A percentile compares a stretch with the other conserved stretches of the same genome.
These are phyloP conservation scores for Sphagnurus paluster DNA, from an alignment of 1,284 basidiomycete genomes.

Conservation along the genomic window DNA sequence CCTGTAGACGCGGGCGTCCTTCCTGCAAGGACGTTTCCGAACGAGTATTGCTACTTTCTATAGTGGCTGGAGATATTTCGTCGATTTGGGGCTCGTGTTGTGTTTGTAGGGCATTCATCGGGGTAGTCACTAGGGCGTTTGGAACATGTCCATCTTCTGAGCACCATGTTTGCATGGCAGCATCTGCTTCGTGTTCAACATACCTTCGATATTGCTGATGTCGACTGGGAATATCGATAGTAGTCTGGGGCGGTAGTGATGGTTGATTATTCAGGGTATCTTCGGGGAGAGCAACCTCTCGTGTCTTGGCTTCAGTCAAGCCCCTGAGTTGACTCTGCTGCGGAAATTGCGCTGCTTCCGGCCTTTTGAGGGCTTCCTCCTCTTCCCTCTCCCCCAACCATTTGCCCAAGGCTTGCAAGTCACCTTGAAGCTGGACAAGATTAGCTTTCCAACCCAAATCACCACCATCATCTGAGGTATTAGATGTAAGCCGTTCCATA, in stretches of 20 bases:
- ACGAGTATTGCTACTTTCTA: not conserved
- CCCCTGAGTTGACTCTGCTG: not conserved
- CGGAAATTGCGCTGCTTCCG: not conserved
- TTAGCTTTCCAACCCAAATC: constrained; percentile 18
- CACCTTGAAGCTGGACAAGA: constrained; percentile 21
- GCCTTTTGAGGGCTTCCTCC: constrained; percentile 14
- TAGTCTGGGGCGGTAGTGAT: not conserved
- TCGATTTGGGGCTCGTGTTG: not conserved
- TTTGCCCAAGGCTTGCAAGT: constrained; percentile 21
- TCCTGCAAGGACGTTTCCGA: not conserved
- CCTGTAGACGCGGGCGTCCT: constrained; percentile 14
- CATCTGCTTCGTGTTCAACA: constrained; percentile 21
- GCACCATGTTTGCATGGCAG: constrained; percentile 18
- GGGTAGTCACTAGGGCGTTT: not conserved
- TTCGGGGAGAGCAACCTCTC: not conserved
- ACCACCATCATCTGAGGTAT: not conserved
- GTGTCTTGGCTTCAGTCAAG: not conserved
- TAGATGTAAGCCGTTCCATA: constrained; percentile 18
- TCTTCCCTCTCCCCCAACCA: constrained; percentile 26
- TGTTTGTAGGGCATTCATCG: not conserved
- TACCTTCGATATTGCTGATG: not conserved
- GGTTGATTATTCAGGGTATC: no score
- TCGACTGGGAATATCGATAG: not conserved
- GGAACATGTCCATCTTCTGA: constrained; percentile 1
- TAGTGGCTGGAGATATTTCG: not conserved